These are phyloP conservation scores for Cairneyella variabilis DNA, from an alignment of 495 filamentous ascomycete species.

Conservation along the genomic window DNA sequence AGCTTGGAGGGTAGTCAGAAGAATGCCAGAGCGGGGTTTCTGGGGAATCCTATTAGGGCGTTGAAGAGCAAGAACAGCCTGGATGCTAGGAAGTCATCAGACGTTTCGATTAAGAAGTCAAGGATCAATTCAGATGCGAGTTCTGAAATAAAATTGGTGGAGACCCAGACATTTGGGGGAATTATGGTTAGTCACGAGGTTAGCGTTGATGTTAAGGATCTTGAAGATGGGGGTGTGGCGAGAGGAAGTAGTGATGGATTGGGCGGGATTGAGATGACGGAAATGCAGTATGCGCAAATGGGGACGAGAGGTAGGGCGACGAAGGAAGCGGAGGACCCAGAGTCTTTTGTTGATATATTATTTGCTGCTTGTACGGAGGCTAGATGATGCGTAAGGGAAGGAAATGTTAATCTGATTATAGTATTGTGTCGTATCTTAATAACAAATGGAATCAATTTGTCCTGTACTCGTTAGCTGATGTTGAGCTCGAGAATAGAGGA, in stretches of 20 bases:
- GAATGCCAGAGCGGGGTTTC: too few relatives aligned
- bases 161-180: slow-evolving; percentile 11
- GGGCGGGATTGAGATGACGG: not conserved
- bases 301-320: not conserved
- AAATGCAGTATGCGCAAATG: not conserved
- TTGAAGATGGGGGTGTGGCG: not conserved
- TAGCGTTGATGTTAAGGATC: slow-evolving; percentile 10
- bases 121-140: not conserved
- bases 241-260: not conserved
- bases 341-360: slow-evolving; percentile 11
- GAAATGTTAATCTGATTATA: too few relatives aligned
- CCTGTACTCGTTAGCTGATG: too few relatives aligned
- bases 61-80: not conserved
- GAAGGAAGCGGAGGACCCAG: slow-evolving; percentile 7
- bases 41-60: too few relatives aligned
- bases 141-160: slow-evolving; percentile 12
- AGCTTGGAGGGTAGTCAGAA: too few relatives aligned
- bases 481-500: too few relatives aligned
- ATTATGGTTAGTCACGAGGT: slow-evolving; percentile 19
- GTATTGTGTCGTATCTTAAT: too few relatives aligned
- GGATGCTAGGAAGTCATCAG: not conserved
- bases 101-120: not conserved
- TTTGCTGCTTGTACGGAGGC: slow-evolving; percentile 1
- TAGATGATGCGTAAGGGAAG: too few relatives aligned
- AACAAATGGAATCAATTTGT: too few relatives aligned